Conservation (phyloP, 2,329 filamentous ascomycete species). For the Ascochyta viciae-villosae region DNA sequence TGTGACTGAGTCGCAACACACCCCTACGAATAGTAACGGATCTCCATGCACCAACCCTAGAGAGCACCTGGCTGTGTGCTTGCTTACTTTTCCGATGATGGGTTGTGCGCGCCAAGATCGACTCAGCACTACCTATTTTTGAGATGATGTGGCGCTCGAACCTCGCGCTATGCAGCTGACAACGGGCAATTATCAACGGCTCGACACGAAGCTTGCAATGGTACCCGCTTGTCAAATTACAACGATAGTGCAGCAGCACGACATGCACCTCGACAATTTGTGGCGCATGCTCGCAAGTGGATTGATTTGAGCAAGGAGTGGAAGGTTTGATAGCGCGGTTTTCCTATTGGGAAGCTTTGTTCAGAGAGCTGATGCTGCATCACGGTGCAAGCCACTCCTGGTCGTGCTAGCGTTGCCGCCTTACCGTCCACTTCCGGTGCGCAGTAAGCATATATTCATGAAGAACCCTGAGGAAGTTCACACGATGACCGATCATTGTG, state of each 20-base stretch:
- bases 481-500: slow-evolving; percentile 2
- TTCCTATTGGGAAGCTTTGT: slow-evolving; percentile 6
- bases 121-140: slow-evolving; percentile 10
- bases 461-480: slow-evolving; percentile 5
- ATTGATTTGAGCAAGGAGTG: not conserved
- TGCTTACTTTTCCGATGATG: not conserved
- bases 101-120: slow-evolving; percentile 8
- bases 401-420: slow-evolving; percentile 21
- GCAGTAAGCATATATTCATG: slow-evolving; percentile 11
- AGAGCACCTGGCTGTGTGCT: not conserved
- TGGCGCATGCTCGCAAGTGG: not conserved
- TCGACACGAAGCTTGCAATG: not conserved
- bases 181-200: slow-evolving; percentile 3
- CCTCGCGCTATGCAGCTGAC: slow-evolving; percentile 11
- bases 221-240: not conserved
- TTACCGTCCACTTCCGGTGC: slow-evolving; percentile 13
- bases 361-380: slow-evolving; percentile 11
- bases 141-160: slow-evolving; percentile 6
- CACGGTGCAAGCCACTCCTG: slow-evolving; percentile 16
- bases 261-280: not conserved
- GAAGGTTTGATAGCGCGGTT: not conserved
- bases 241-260: not conserved
- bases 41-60: slow-evolving; percentile 6
- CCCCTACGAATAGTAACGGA: slow-evolving; percentile 8
- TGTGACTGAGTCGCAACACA: not conserved